Conservation (phyloP, 1,284 basidiomycete genomes). For the Coniferiporia weirii region DNA sequence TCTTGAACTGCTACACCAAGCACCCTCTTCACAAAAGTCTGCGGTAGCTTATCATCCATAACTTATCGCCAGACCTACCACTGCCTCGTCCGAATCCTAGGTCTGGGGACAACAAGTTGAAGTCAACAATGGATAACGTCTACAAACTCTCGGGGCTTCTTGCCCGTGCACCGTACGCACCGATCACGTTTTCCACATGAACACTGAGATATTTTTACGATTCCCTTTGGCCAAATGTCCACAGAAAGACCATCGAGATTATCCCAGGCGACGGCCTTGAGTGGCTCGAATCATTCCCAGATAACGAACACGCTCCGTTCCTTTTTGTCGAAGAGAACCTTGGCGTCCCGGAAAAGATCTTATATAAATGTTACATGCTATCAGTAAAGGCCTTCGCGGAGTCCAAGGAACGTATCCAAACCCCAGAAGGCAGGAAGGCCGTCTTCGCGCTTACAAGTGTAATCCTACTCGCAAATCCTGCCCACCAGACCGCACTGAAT, state of each 20-base stretch:
- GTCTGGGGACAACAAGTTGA: too few relatives aligned
- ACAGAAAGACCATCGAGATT: constrained; percentile 41
- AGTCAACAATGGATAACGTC: not conserved
- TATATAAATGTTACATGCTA: constrained; percentile 45
- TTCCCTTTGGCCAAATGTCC: not conserved
- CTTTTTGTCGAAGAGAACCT: constrained; percentile 52
- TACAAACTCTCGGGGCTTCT: not conserved
- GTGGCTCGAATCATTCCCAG: constrained; percentile 28
- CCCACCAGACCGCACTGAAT: constrained; percentile 61
- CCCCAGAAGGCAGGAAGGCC: not conserved
- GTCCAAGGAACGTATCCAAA: constrained; percentile 16
- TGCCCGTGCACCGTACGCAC: not conserved
- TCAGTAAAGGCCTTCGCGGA: constrained; percentile 36
- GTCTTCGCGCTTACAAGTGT: constrained; percentile 23
- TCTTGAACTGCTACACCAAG: too few relatives aligned
- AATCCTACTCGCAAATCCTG: constrained; percentile 59
- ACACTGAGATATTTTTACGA: not conserved
- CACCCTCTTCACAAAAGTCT: too few relatives aligned
- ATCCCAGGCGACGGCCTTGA: constrained; percentile 42
- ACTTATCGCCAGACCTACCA: too few relatives aligned
- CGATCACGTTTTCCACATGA: not conserved
- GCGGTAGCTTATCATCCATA: too few relatives aligned
- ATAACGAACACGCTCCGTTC: constrained; percentile 38
- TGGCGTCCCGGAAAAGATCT: constrained; percentile 56
- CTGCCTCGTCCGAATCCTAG: too few relatives aligned